Percentiles rank a stretch among this genome's conserved stretches.
phyloP scores from a whole-genome alignment of 176 grass and related monocot species.

The Urochloa ruziziensis region DNA sequence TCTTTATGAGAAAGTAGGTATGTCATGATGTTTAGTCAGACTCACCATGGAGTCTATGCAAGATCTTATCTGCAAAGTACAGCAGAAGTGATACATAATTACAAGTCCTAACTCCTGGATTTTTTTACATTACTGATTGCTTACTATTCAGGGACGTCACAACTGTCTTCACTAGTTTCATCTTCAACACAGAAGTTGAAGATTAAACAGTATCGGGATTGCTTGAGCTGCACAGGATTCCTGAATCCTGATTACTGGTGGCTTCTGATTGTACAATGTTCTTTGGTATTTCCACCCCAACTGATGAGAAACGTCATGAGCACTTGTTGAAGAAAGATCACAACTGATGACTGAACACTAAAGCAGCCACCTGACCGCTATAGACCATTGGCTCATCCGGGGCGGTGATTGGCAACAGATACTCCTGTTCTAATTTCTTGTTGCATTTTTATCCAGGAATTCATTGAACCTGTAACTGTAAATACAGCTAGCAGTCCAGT shows the following conservation, averaged over 20 bases:
- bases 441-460: not conserved
- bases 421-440: not conserved
- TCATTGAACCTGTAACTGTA: not conserved
- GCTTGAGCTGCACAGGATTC: not conserved
- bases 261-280: conserved; percentile 1
- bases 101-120: not conserved
- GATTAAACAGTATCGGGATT: conserved; percentile 37
- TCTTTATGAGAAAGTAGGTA: not conserved
- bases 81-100: not conserved
- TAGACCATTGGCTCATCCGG: not conserved
- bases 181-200: conserved; percentile 78
- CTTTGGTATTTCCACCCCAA: not conserved
- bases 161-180: conserved; percentile 78
- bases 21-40: not conserved
- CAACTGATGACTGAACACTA: not conserved
- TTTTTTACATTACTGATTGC: not conserved
- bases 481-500: not conserved
- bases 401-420: not conserved
- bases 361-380: not conserved
- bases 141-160: conserved; percentile 69
- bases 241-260: not conserved
- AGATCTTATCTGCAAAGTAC: not conserved
- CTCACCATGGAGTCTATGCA: not conserved
- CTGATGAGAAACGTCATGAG: not conserved
- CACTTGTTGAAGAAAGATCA: conserved; percentile 4